Base-by-base conservation (phyloP, 2,329 filamentous ascomycete genomes). In the Fusarium azukiicola region DNA sequence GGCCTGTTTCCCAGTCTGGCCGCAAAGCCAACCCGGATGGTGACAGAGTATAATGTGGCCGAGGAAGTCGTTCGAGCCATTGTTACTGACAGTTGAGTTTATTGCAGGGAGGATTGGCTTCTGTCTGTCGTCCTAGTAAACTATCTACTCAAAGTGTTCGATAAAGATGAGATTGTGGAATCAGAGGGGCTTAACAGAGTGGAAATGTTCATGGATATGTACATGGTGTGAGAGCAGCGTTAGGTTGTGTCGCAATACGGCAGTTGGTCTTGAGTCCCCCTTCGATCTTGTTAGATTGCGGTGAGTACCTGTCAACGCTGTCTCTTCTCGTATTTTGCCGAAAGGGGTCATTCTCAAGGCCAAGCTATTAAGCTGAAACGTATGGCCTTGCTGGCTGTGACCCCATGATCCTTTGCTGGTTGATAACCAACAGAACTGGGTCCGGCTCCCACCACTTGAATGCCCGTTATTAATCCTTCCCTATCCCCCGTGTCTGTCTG, bases 1-100 rank as follows among this genome's bases (percentile, higher is more conserved):
- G 72, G 67, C 14, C 42, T 70, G n/a, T 74, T 74, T 38, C 72
- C 72, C 2, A 40, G 56, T 42, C 49, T 73, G n/a, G 47, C 23
- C 19, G 12, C 47, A n/a, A 73, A 70, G 17, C 56, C 67, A 5
- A 70, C 40, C 44, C 71, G 67, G n/a, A 70, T 21, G 19, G 67
- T 70, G 54, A 49, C 19, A 27, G 71, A 73, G 11, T 73, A 73
- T 21, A 70, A 70, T 14, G 32, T 73, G 49, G 54, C 71, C 14
- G 67, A 73, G n/a, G 23, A 70, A 36, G 67, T 73, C 23, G 40
- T 32, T 44, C 63, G 19, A 44, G 32, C 47, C 6, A 38, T 69
- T n/a, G 14, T 10, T 44, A 10, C 36, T 13, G n/a, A 67, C 23
- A 46, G 12, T 27, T 52, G 11, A 67, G 17, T 8, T 12, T 23